Percentiles rank a stretch among this genome's conserved stretches.
These are phyloP conservation scores for Calonectria multiphialidica DNA, from an alignment of 2,329 filamentous ascomycete genomes.

Conservation along the genomic window DNA sequence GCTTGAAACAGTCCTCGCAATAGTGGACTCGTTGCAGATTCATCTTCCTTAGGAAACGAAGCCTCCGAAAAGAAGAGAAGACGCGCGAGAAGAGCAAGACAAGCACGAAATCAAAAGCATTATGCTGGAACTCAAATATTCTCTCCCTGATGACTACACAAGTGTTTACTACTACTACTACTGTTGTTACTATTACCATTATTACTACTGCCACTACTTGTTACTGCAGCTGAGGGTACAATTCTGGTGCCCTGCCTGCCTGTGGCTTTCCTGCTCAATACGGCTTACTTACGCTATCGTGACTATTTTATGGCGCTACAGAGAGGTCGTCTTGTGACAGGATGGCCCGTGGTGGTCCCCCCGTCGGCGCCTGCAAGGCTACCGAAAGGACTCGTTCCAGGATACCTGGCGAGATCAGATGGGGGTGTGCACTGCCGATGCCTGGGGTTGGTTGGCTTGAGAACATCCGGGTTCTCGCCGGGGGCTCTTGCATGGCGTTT, in stretches of 20 bases:
- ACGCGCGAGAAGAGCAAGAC: constrained; percentile 45
- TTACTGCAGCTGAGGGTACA: no score
- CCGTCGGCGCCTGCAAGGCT: background rate
- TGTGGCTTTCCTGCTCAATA: background rate
- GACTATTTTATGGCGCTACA: constrained; percentile 7
- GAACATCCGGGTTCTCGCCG: background rate
- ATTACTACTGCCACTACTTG: background rate
- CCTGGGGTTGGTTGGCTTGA: background rate
- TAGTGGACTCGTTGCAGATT: constrained; percentile 44
- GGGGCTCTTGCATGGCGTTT: background rate
- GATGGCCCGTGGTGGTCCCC: background rate
- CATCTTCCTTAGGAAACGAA: constrained; percentile 42
- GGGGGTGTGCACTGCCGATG: background rate
- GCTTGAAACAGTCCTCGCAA: constrained; percentile 49
- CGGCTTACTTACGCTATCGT: background rate
- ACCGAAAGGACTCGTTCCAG: background rate
- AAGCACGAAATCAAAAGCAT: constrained; percentile 49
- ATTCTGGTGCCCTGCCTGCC: no score
- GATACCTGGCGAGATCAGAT: background rate
- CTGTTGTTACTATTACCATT: background rate
- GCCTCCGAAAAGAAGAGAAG: constrained; percentile 38
- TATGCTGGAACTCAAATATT: constrained; percentile 39
- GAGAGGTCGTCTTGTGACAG: background rate
- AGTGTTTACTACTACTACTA: background rate
- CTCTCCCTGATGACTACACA: constrained; percentile 18